Conservation (phyloP, 2,329 filamentous ascomycete species). For the Celoporthe dispersa region DNA sequence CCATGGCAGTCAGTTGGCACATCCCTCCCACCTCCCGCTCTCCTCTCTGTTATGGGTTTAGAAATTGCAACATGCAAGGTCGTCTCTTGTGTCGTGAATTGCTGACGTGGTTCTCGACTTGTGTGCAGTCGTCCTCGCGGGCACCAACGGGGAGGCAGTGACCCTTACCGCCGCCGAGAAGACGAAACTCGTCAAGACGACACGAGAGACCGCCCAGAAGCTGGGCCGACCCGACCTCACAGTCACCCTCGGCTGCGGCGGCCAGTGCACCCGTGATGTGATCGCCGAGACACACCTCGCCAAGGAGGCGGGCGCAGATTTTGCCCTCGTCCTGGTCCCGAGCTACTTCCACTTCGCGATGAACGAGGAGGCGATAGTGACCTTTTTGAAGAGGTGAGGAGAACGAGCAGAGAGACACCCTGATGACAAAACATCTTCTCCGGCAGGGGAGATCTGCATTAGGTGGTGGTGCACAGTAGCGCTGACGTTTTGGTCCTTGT, state of each 20-base stretch:
- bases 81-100: neutral
- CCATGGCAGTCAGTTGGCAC: constrained; percentile 48
- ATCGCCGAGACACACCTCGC: constrained; percentile 68
- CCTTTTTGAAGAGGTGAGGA: constrained; percentile 60
- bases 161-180: constrained; percentile 69
- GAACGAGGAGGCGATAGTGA: constrained; percentile 60
- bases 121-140: constrained; percentile 69
- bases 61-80: too few relatives aligned
- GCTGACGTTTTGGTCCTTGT: neutral
- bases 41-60: too few relatives aligned
- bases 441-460: neutral
- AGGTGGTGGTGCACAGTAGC: neutral
- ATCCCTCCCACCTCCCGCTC: neutral
- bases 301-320: constrained; percentile 66
- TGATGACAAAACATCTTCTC: too few relatives aligned
- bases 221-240: constrained; percentile 61
- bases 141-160: constrained; percentile 75
- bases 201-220: constrained; percentile 62
- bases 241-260: constrained; percentile 69
- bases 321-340: constrained; percentile 70
- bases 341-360: constrained; percentile 72
- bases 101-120: too few relatives aligned
- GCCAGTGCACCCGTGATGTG: constrained; percentile 68
- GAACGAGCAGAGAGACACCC: neutral
- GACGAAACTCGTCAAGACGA: constrained; percentile 61